Evolutionary conservation across 108 stramenopile genomes (phyloP).

Genomic region (Chaetoceros muelleri): DNA sequence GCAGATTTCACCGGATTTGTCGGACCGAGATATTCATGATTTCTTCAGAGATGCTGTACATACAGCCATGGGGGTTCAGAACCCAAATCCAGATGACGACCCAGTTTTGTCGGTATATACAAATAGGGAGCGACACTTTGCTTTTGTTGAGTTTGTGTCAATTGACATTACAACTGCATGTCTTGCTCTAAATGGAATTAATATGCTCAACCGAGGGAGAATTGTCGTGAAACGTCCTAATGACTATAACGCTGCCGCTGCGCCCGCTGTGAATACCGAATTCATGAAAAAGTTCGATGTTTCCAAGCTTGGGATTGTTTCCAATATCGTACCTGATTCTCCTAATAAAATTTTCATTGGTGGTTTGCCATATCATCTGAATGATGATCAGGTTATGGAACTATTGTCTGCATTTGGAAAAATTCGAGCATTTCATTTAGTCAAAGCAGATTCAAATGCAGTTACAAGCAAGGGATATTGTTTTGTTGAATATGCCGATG

Average conservation of each 20-base stretch:
- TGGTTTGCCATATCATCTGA: conserved; percentile 92
- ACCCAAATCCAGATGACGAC: conserved; percentile 38
- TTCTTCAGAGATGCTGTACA: conserved; percentile 83
- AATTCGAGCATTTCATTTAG: conserved; percentile 90
- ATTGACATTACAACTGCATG: conserved; percentile 92
- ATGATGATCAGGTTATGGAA: conserved; percentile 88
- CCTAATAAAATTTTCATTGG: conserved; percentile 99
- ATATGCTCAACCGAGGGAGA: conserved; percentile 56
- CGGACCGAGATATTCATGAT: conserved; percentile 68
- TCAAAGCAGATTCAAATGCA: conserved; percentile 71
- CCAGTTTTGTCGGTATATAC: conserved; percentile 91
- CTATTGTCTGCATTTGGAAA: conserved; percentile 88
- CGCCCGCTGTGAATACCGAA: conserved; percentile 52
- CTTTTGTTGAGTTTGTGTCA: conserved; percentile 91
- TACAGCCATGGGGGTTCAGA: conserved; percentile 21
- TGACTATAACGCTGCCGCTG: conserved; percentile 85
- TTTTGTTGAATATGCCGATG: conserved; percentile 92
- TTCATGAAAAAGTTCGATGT: conserved; percentile 54
- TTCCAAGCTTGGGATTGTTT: conserved; percentile 76
- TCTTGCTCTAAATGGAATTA: conserved; percentile 84
- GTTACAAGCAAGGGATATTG: conserved; percentile 89
- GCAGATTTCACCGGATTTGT: conserved; percentile 39
- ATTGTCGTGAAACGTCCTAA: conserved; percentile 93
- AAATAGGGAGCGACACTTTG: conserved; percentile 87
- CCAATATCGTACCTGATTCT: conserved; percentile 84